Evolutionary conservation across 2,329 filamentous ascomycete genomes (phyloP).

Genomic region (Penicillium rolfsii): DNA sequence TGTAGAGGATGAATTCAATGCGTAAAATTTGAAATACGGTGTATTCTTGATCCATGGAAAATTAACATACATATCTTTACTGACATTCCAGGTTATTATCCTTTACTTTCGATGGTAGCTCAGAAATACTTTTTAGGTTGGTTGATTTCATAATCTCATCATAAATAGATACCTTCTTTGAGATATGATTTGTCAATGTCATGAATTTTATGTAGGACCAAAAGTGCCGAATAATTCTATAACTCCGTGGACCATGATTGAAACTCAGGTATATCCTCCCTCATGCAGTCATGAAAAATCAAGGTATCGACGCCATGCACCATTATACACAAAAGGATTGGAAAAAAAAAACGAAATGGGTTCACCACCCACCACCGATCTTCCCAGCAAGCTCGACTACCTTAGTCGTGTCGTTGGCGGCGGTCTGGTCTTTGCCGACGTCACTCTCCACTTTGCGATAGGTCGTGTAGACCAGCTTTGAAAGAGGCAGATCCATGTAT

Average conservation of each 20-base stretch:
- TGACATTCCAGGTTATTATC: no score
- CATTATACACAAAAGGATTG: slow-evolving; percentile 7
- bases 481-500: slow-evolving; percentile 69
- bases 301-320: slow-evolving; percentile 27
- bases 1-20: no score
- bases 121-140: no score
- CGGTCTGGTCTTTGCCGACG: slow-evolving; percentile 72
- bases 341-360: neutral
- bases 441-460: slow-evolving; percentile 94
- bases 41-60: no score
- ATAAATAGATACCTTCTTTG: no score
- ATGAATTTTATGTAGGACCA: neutral
- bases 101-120: no score
- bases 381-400: slow-evolving; percentile 88
- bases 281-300: slow-evolving; percentile 19
- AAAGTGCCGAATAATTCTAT: neutral
- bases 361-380: slow-evolving; percentile 90
- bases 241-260: slow-evolving; percentile 1
- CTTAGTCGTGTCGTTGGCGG: slow-evolving; percentile 70
- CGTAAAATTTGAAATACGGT: no score
- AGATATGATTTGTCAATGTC: neutral
- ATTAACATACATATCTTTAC: no score
- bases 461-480: slow-evolving; percentile 78
- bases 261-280: slow-evolving; percentile 24
- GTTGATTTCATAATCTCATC: neutral